These are phyloP conservation scores for Triangularia setosa DNA, from an alignment of 2,329 filamentous ascomycete species.

Conservation along the genomic window DNA sequence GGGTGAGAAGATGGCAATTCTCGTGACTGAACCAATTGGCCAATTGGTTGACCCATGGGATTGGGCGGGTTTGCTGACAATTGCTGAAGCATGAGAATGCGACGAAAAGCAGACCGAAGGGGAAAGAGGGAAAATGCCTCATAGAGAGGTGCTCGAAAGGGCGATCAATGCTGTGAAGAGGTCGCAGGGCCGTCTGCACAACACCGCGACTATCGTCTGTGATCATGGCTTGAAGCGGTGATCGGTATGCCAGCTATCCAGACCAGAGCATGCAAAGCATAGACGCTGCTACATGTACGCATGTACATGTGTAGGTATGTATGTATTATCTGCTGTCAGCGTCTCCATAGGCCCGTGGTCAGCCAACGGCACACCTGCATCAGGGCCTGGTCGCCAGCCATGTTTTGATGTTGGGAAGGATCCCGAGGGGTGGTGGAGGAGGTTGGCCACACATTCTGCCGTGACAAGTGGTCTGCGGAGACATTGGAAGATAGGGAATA, in stretches of 20 bases:
- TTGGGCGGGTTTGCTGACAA: conserved; percentile 1
- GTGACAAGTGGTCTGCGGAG: no score
- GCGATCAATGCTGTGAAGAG: conserved; percentile 4
- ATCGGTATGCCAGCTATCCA: neutral
- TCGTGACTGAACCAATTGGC: neutral
- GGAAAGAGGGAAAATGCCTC: conserved; percentile 20
- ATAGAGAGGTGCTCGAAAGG: conserved; percentile 11
- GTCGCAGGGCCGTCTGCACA: conserved; percentile 12
- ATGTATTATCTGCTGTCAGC: neutral
- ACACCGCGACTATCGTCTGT: conserved; percentile 14
- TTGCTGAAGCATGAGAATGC: conserved; percentile 4
- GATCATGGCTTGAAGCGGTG: neutral
- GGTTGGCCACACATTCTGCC: no score
- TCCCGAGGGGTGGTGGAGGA: neutral
- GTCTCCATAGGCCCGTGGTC: neutral
- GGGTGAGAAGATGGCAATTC: neutral
- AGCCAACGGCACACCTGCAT: neutral
- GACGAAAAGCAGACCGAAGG: conserved; percentile 10
- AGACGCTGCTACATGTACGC: neutral
- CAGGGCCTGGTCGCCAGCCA: neutral
- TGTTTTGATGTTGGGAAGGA: neutral
- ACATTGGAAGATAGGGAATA: neutral
- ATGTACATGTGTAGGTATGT: neutral
- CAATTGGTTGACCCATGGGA: neutral
- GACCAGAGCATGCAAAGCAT: neutral